Conservation (phyloP, 306 rosid species). For the Lathyrus aphaca region DNA sequence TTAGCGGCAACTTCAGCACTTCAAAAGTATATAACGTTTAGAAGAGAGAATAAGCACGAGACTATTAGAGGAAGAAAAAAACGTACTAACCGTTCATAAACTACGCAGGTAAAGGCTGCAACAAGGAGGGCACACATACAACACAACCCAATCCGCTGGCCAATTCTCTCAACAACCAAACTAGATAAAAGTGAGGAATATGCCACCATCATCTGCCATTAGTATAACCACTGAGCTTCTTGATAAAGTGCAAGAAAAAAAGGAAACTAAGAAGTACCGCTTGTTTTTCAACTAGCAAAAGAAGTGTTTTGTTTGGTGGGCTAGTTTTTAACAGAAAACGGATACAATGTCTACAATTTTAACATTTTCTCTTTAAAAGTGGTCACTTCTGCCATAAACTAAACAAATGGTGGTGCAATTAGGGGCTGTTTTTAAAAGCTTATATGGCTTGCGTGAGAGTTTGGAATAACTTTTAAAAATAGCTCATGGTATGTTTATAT, state of each 20-base stretch:
- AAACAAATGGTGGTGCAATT: slow-evolving; percentile 21
- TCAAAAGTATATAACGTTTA: slow-evolving; percentile 20
- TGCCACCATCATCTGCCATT: slow-evolving; percentile 68
- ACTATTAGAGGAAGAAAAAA: neutral
- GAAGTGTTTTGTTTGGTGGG: neutral
- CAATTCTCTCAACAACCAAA: slow-evolving; percentile 60
- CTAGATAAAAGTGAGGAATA: slow-evolving; percentile 62
- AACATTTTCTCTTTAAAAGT: neutral
- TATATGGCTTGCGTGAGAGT: neutral
- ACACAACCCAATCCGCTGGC: slow-evolving; percentile 54
- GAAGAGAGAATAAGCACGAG: slow-evolving; percentile 14
- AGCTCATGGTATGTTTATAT: neutral
- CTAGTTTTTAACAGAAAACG: neutral
- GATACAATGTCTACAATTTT: slow-evolving; percentile 4
- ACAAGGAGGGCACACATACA: slow-evolving; percentile 50
- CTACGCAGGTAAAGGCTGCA: slow-evolving; percentile 47
- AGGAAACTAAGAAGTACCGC: neutral
- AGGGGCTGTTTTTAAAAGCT: neutral
- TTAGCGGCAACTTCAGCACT: slow-evolving; percentile 25
- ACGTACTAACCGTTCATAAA: slow-evolving; percentile 55
- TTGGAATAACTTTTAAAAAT: neutral
- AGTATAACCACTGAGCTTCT: slow-evolving; percentile 34
- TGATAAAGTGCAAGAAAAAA: neutral
- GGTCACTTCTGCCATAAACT: slow-evolving; percentile 6
- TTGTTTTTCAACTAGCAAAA: slow-evolving; percentile 28